phyloP scores from a whole-genome alignment of 1,284 basidiomycete genomes.

The Ustilago hordei region DNA sequence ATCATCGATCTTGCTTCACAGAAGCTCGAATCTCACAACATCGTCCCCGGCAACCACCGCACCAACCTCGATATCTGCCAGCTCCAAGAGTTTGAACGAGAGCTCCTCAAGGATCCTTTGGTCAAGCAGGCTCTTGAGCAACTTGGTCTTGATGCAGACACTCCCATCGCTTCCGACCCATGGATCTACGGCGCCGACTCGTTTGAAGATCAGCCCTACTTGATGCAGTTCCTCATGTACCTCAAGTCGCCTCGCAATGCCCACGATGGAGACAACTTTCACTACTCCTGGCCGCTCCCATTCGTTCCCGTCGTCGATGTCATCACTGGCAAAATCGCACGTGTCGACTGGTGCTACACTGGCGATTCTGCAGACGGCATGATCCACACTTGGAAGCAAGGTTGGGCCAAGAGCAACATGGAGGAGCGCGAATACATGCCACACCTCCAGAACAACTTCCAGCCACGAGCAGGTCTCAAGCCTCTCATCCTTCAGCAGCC shows the following conservation, averaged over 20 bases:
- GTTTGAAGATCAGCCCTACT: slow-evolving; percentile 43
- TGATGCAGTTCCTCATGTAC: slow-evolving; percentile 55
- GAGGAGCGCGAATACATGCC: slow-evolving; percentile 68
- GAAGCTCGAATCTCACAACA: slow-evolving; percentile 25
- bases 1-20: slow-evolving; percentile 24
- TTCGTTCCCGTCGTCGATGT: slow-evolving; percentile 68
- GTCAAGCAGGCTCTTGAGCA: slow-evolving; percentile 44
- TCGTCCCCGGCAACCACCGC: slow-evolving; percentile 20
- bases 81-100: slow-evolving; percentile 30
- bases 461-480: slow-evolving; percentile 43
- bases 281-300: slow-evolving; percentile 70
- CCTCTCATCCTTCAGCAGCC: slow-evolving; percentile 56
- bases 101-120: slow-evolving; percentile 25
- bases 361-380: slow-evolving; percentile 59
- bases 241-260: slow-evolving; percentile 35
- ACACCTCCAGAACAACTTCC: slow-evolving; percentile 42
- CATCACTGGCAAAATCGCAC: slow-evolving; percentile 51
- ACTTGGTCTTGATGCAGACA: slow-evolving; percentile 44
- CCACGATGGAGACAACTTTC: slow-evolving; percentile 58
- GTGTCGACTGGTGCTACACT: slow-evolving; percentile 63
- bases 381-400: slow-evolving; percentile 51
- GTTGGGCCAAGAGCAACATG: slow-evolving; percentile 64
- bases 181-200: slow-evolving; percentile 61
- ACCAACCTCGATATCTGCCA: slow-evolving; percentile 45
- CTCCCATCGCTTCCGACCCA: slow-evolving; percentile 45